Evolutionary conservation across 441 rosid genomes (phyloP).

Genomic region (Metrosideros polymorpha): DNA sequence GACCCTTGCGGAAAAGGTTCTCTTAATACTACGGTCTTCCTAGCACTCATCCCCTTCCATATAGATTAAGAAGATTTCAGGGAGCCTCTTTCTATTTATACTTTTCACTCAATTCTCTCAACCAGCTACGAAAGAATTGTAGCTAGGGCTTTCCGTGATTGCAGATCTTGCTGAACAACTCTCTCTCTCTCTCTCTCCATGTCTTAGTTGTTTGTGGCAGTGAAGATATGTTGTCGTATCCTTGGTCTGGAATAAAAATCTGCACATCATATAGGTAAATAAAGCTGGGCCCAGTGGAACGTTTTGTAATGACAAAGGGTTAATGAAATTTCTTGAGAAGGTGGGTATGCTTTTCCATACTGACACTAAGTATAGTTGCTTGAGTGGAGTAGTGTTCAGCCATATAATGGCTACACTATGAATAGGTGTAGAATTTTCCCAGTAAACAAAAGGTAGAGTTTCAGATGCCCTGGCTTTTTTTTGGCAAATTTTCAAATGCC

Average conservation of each 20-base stretch:
- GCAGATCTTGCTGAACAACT: neutral
- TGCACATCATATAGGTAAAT: neutral
- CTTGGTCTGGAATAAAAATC: too few relatives aligned
- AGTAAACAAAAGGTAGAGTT: neutral
- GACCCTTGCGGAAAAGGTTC: neutral
- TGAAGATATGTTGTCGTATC: neutral
- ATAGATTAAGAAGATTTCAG: neutral
- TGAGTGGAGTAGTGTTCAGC: neutral
- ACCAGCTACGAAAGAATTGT: neutral
- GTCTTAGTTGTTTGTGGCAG: neutral
- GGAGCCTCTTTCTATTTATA: neutral
- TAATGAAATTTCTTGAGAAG: neutral
- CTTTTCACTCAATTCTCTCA: neutral
- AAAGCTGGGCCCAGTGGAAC: neutral
- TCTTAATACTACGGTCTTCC: neutral
- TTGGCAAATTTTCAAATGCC: neutral
- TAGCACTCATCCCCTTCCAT: rapidly evolving
- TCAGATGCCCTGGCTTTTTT: neutral
- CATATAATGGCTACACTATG: neutral
- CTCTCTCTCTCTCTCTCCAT: neutral
- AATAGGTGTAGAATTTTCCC: neutral
- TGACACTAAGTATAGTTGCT: too few relatives aligned
- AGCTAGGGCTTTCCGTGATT: neutral
- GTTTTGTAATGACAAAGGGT: neutral
- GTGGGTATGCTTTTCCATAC: neutral